These are phyloP conservation scores for Fraxinus ornus DNA, from an alignment of 305 asterid species.

Conservation along the genomic window DNA sequence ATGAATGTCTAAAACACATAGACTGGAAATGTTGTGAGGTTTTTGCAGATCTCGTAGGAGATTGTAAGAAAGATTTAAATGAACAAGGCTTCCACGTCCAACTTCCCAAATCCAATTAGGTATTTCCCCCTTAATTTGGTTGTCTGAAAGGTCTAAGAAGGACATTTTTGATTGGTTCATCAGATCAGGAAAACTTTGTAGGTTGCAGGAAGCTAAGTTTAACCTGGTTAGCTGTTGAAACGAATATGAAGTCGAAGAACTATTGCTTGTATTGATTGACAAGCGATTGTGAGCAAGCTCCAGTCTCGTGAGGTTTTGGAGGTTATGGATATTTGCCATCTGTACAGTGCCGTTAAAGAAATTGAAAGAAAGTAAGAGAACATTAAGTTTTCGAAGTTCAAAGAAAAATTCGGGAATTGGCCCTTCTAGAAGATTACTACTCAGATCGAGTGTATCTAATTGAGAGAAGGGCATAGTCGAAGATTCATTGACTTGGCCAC, in stretches of 20 bases:
- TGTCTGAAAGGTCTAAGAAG: conserved; percentile 57
- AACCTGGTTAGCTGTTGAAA: conserved; percentile 45
- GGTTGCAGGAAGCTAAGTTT: conserved; percentile 59
- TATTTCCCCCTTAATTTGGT: conserved; percentile 32
- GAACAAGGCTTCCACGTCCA: conserved; percentile 11
- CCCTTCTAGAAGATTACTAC: conserved; percentile 44
- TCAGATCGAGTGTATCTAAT: conserved; percentile 45
- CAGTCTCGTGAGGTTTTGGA: conserved; percentile 37
- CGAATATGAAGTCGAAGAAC: conserved; percentile 22
- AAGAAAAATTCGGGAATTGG: conserved; percentile 45
- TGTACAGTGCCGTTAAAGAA: conserved; percentile 38
- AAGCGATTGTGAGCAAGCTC: conserved; percentile 50
- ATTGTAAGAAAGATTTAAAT: conserved; percentile 53
- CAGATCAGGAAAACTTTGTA: conserved; percentile 42
- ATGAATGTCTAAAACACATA: conserved; percentile 48
- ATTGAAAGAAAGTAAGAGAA: conserved; percentile 45
- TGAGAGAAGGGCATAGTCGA: neutral
- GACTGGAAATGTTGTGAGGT: conserved; percentile 37
- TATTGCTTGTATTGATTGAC: conserved; percentile 35
- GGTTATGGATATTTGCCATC: conserved; percentile 30
- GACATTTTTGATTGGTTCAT: conserved; percentile 44
- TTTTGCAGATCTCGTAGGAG: conserved; percentile 40
- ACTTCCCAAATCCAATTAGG: conserved; percentile 42
- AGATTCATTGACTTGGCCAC: conserved; percentile 36
- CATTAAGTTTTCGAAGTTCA: conserved; percentile 32